Evolutionary conservation across 768 basidiomycete species (phyloP).

Genomic region (Hericium rajendrae): DNA sequence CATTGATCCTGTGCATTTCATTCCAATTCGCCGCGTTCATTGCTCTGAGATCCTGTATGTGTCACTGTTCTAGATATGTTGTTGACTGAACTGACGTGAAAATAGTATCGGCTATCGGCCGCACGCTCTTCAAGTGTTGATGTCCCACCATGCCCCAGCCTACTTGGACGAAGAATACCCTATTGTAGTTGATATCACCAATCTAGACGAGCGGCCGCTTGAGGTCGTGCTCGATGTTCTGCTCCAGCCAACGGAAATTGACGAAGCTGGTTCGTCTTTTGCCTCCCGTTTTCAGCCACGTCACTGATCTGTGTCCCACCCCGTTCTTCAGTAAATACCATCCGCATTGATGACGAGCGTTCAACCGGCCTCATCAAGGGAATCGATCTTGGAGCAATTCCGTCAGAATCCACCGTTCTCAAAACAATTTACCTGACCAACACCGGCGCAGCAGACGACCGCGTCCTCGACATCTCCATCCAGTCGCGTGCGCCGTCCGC

Average conservation of each 20-base stretch:
- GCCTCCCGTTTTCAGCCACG: background rate
- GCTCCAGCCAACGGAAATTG: conserved; percentile 71
- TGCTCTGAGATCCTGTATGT: conserved; percentile 41
- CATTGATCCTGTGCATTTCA: conserved; percentile 40
- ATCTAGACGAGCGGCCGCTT: conserved; percentile 60
- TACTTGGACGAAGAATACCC: conserved; percentile 77
- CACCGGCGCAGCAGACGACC: conserved; percentile 55
- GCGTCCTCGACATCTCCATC: conserved; percentile 74
- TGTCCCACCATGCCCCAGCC: conserved; percentile 58
- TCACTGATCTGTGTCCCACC: background rate
- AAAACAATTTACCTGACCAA: conserved; percentile 60
- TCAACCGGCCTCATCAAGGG: conserved; percentile 71
- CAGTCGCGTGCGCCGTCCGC: conserved; percentile 38
- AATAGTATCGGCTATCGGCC: conserved; percentile 55
- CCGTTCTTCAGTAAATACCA: conserved; percentile 41
- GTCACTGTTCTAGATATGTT: background rate
- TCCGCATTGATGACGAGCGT: conserved; percentile 50
- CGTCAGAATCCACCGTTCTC: conserved; percentile 43
- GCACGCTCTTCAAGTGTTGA: conserved; percentile 43
- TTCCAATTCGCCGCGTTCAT: conserved; percentile 40
- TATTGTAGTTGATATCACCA: conserved; percentile 59
- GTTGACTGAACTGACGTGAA: background rate
- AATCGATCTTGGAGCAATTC: conserved; percentile 52
- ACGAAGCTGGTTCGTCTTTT: conserved; percentile 48
- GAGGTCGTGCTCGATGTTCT: conserved; percentile 65